These are phyloP conservation scores for Alternaria rosae DNA, from an alignment of 2,329 filamentous ascomycete species.

Conservation along the genomic window DNA sequence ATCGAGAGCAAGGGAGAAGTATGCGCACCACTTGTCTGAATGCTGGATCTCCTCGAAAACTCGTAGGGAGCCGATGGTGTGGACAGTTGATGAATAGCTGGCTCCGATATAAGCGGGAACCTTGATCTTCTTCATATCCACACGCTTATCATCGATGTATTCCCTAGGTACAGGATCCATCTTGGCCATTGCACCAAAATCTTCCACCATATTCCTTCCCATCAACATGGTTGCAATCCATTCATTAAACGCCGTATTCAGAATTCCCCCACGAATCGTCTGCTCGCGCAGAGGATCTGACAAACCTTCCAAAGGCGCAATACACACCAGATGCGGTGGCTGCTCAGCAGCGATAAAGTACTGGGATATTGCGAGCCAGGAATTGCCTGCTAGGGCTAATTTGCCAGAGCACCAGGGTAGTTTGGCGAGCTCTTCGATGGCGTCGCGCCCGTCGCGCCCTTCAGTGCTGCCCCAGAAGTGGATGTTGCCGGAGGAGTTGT, in stretches of 20 bases:
- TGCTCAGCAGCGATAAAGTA: slow-evolving; percentile 53
- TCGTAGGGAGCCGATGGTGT: slow-evolving; percentile 20
- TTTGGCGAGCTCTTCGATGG: slow-evolving; percentile 47
- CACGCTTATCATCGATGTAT: slow-evolving; percentile 19
- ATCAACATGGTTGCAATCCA: background rate
- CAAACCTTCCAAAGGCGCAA: slow-evolving; percentile 58
- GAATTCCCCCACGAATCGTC: background rate
- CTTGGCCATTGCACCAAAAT: background rate
- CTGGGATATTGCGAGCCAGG: slow-evolving; percentile 51
- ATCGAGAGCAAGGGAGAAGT: background rate
- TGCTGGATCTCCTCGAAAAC: slow-evolving; percentile 5
- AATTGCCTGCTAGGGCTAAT: slow-evolving; percentile 55
- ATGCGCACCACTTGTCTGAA: slow-evolving; percentile 6
- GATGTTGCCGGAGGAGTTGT: slow-evolving; percentile 38
- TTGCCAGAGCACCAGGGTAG: slow-evolving; percentile 55
- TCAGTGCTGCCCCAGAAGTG: slow-evolving; percentile 29
- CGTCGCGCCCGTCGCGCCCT: slow-evolving; percentile 55
- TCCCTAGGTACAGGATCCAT: slow-evolving; percentile 4
- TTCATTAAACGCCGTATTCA: background rate
- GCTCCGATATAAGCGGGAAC: slow-evolving; percentile 20
- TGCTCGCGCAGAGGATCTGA: slow-evolving; percentile 18
- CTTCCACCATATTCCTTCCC: slow-evolving; percentile 8
- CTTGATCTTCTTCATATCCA: slow-evolving; percentile 15
- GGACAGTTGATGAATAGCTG: slow-evolving; percentile 16
- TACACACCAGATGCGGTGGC: slow-evolving; percentile 51